Percentiles rank a stretch among this genome's conserved stretches.
Evolutionary conservation across 2,329 filamentous ascomycete species (phyloP).

Genomic region (Epicoccum nigrum): DNA sequence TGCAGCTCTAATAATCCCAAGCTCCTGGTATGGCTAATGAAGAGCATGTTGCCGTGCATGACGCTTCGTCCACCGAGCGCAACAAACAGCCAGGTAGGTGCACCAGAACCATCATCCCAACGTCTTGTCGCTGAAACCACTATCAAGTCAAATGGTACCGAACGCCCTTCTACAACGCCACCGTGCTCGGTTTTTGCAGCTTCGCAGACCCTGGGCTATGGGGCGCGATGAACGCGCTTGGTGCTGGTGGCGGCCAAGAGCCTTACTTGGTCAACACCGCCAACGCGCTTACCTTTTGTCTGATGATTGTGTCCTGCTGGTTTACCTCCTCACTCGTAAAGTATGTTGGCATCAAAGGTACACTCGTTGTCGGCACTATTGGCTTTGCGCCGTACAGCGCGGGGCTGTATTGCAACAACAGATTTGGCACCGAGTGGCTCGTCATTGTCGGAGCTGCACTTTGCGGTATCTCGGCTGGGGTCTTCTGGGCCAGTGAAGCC

Average conservation of each 20-base stretch:
- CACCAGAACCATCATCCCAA: not conserved
- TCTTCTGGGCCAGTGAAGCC: conserved; percentile 25
- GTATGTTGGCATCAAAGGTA: conserved; percentile 19
- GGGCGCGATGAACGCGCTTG: conserved; percentile 27
- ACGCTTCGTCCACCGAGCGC: not conserved
- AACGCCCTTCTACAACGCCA: conserved; percentile 73
- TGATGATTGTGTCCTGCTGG: conserved; percentile 22
- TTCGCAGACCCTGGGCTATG: conserved; percentile 58
- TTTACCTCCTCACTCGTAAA: conserved; percentile 18
- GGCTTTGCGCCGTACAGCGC: conserved; percentile 24
- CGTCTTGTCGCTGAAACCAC: not conserved
- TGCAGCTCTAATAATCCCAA: not conserved
- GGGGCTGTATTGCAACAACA: conserved; percentile 22
- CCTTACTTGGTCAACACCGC: conserved; percentile 25
- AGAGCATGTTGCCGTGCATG: not conserved
- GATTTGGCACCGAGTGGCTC: conserved; percentile 23
- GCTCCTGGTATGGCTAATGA: not conserved
- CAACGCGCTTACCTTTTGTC: conserved; percentile 20
- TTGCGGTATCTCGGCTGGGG: conserved; percentile 20
- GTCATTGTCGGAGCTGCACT: conserved; percentile 19
- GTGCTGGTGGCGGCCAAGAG: conserved; percentile 22
- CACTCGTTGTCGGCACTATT: conserved; percentile 19
- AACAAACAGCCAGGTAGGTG: not conserved
- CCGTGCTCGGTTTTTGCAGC: conserved; percentile 72
- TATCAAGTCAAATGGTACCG: conserved; percentile 67